Base-by-base conservation (phyloP, 805 yeast species). In the Myxozyma kluyveri region DNA sequence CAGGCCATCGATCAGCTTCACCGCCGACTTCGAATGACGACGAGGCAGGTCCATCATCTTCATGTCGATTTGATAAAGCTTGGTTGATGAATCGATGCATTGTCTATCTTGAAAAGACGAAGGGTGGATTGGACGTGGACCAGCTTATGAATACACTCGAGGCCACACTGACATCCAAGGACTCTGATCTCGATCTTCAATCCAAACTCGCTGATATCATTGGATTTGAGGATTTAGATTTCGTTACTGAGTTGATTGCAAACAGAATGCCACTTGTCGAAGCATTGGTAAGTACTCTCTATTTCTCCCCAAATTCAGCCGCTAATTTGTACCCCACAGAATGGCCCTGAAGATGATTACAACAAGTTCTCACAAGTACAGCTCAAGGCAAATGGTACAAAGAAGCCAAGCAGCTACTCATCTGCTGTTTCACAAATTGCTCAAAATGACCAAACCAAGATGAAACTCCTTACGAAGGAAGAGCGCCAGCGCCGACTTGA, bases 191-290 rank as follows among this genome's bases (percentile, higher is more conserved):
- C 32, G 81, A 78, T 35, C 63, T 86, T 10, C 96, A 90, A 63
- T 81, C 86, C 4, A 71, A 79, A 4, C 69, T 93, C 38, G 81
- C 88, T 54, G 96, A 89, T 65, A 73, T 87, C 5, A 67, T 93
- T 1, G 99, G 99, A 0, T 85, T 82, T 61, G 96, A 88, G 23
- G 86, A 88, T 64, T 77, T 93, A 55, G 96, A 88, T 48, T 68
- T 90, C 45, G 86, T 90, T 7, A 76, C 88, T 1, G 77, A 74
- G 41, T 69, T 88, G 10, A 66, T 88, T 3, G 77, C 76, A 46
- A 69, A 78, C 35, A 55, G 58, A 35, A 54, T 45, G 4, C 43
- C 22, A 32, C 48, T 61, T 9, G 36, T 33, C 38, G 52, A 27
- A 22, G 37, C 36, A 23, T 42, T 27, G 49, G 44, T 36, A 49